These are phyloP conservation scores for Petunia hybrid DNA, from an alignment of 305 asterid species.

Conservation along the genomic window DNA sequence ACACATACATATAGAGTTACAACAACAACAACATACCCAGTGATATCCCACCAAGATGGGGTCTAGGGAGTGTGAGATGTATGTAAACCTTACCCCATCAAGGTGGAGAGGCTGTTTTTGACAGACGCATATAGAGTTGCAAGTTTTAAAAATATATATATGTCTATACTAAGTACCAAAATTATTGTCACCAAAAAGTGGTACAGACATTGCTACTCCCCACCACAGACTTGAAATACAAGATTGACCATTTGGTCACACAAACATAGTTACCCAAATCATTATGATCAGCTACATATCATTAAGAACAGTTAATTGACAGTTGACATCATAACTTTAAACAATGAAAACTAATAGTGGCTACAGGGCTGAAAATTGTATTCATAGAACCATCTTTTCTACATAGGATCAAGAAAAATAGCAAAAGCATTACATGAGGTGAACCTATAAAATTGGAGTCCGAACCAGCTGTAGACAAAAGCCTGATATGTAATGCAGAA, in stretches of 20 bases:
- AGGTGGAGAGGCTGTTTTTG: no score
- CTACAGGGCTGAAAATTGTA: background rate
- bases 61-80: no score
- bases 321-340: background rate
- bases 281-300: background rate
- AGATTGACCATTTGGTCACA: background rate
- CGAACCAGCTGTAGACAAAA: no score
- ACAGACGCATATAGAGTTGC: background rate
- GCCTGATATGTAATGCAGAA: no score
- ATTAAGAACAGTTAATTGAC: background rate
- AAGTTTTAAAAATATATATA: background rate
- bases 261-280: background rate
- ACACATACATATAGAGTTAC: background rate
- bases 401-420: background rate
- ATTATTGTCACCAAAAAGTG: background rate
- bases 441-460: background rate
- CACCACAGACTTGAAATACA: background rate
- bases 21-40: no score
- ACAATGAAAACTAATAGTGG: background rate
- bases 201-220: background rate
- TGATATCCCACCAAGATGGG: no score
- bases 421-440: background rate
- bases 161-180: background rate
- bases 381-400: background rate
- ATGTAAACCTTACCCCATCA: no score